Evolutionary conservation across 176 grass and related monocot genomes (phyloP).

Genomic region (Dendrocalamus sinicus): DNA sequence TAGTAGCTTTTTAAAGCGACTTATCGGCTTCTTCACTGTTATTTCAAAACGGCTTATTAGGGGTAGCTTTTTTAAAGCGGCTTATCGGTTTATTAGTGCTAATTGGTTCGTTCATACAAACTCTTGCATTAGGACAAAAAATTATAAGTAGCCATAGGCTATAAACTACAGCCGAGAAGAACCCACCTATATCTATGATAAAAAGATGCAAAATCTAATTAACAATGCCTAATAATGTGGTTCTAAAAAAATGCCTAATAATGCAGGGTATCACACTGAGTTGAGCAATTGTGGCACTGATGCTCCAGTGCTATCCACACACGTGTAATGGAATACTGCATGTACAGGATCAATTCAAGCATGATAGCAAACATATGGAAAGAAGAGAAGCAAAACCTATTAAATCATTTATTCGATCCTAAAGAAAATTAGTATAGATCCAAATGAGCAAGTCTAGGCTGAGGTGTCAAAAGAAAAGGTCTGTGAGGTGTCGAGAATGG

Average conservation of each 20-base stretch:
- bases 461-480: slow-evolving; percentile 16
- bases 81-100: too few relatives aligned
- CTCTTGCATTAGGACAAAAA: too few relatives aligned
- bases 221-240: neutral
- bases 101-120: too few relatives aligned
- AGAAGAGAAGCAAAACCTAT: slow-evolving; percentile 29
- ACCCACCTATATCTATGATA: neutral
- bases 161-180: too few relatives aligned
- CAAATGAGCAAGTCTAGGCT: neutral
- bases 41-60: too few relatives aligned
- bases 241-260: slow-evolving; percentile 4
- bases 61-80: too few relatives aligned
- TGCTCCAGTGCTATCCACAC: slow-evolving; percentile 7
- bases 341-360: neutral
- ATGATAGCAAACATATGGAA: slow-evolving; percentile 30
- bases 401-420: slow-evolving; percentile 15
- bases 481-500: slow-evolving; percentile 15
- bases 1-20: too few relatives aligned
- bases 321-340: slow-evolving; percentile 23
- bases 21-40: too few relatives aligned
- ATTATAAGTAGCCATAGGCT: too few relatives aligned
- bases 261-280: slow-evolving; percentile 20
- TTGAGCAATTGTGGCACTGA: neutral
- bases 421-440: neutral
- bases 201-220: slow-evolving; percentile 32